Conservation (phyloP, 192 early-diverging fungal species). For the Coemansia sp. region DNA sequence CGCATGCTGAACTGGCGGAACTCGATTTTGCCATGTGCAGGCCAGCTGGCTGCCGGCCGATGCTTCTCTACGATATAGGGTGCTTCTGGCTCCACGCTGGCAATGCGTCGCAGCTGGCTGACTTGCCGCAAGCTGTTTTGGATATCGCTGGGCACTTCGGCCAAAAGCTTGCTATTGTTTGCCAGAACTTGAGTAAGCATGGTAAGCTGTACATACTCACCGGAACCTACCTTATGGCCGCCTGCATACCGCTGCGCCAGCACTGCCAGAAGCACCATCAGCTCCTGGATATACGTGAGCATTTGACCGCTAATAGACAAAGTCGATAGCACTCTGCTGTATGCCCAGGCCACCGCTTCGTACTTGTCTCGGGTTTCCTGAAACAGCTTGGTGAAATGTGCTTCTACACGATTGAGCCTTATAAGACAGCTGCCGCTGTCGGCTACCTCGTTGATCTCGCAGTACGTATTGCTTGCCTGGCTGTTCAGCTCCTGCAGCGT, state of each 20-base stretch:
- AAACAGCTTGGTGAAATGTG: constrained; percentile 57
- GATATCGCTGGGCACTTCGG: neutral
- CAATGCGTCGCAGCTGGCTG: constrained; percentile 57
- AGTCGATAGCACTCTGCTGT: constrained; percentile 58
- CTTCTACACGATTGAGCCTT: constrained; percentile 56
- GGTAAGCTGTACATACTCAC: neutral
- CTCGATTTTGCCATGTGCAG: constrained; percentile 56
- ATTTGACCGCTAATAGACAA: constrained; percentile 49
- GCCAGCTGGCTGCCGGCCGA: constrained; percentile 58
- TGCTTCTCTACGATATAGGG: constrained; percentile 20
- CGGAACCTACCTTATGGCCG: constrained; percentile 59
- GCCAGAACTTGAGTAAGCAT: neutral
- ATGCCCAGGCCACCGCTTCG: constrained; percentile 57
- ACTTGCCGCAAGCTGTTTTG: constrained; percentile 6
- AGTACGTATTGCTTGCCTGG: neutral
- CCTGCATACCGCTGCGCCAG: constrained; percentile 43
- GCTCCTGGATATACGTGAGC: constrained; percentile 53
- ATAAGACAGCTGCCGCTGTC: constrained; percentile 62
- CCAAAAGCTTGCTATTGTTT: neutral
- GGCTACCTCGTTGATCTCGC: constrained; percentile 1
- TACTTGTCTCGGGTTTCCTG: constrained; percentile 54
- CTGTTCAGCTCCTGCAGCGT: neutral
- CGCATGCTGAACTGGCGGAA: constrained; percentile 56
- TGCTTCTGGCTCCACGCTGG: constrained; percentile 51
- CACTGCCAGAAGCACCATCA: constrained; percentile 14